Conservation (phyloP, 441 rosid genomes). For the Pelargonium myrrhifolium region DNA sequence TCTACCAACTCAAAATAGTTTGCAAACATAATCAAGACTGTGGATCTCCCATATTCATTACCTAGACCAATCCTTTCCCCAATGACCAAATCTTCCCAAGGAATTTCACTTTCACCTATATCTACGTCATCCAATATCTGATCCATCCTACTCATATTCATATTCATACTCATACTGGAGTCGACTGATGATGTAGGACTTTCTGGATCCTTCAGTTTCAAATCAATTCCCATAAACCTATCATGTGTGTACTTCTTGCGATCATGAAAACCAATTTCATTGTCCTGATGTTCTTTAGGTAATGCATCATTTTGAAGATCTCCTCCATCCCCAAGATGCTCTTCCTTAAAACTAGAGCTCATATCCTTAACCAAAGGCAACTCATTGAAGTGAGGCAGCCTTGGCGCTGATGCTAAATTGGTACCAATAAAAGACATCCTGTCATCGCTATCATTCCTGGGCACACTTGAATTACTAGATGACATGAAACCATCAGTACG, state of each 20-base stretch:
- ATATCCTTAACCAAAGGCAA: conserved; percentile 31
- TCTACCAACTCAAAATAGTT: not conserved
- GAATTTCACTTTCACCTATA: conserved; percentile 92
- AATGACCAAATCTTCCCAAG: conserved; percentile 90
- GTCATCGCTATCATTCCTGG: conserved; percentile 33
- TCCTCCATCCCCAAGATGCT: conserved; percentile 28
- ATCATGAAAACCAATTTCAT: conserved; percentile 43
- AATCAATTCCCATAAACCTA: conserved; percentile 42
- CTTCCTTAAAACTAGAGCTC: conserved; percentile 31
- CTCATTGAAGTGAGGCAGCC: conserved; percentile 27
- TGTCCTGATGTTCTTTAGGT: conserved; percentile 31
- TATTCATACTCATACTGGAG: conserved; percentile 22
- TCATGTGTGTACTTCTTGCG: conserved; percentile 46
- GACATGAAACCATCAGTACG: conserved; percentile 38
- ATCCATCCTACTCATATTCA: conserved; percentile 33
- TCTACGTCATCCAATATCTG: conserved; percentile 83
- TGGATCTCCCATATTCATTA: conserved; percentile 30
- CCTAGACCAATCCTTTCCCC: conserved; percentile 99
- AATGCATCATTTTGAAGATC: conserved; percentile 28
- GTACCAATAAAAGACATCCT: conserved; percentile 28
- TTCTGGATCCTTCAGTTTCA: conserved; percentile 56
- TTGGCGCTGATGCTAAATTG: conserved; percentile 33
- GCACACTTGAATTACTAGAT: conserved; percentile 31
- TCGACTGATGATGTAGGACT: conserved; percentile 56
- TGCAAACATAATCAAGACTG: conserved; percentile 6